Conservation (phyloP, 108 stramenopile genomes). For the Nitzschia sp. region DNA sequence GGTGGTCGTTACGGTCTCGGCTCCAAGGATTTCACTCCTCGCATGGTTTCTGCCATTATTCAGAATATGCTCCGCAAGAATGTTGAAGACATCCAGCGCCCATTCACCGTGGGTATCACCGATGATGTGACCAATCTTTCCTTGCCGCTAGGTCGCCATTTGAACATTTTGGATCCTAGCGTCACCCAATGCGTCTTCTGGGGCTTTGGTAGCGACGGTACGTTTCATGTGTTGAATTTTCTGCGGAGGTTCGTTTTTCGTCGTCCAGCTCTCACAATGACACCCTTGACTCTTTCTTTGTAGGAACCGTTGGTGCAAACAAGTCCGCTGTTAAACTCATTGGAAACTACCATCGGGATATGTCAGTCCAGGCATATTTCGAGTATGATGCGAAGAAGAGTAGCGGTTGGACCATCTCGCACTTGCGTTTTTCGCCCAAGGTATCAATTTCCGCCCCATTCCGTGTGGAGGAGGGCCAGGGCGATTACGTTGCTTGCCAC, state of each 20-base stretch:
- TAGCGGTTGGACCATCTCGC: slow-evolving; percentile 60
- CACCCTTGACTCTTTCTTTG: no score
- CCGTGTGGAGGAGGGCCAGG: slow-evolving; percentile 49
- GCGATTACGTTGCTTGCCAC: slow-evolving; percentile 62
- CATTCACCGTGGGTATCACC: slow-evolving; percentile 66
- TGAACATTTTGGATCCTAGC: slow-evolving; percentile 40
- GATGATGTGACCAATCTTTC: slow-evolving; percentile 68
- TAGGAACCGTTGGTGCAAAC: slow-evolving; percentile 58
- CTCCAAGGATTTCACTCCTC: slow-evolving; percentile 63
- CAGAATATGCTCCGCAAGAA: slow-evolving; percentile 52
- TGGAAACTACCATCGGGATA: slow-evolving; percentile 49
- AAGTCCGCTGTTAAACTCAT: slow-evolving; percentile 63
- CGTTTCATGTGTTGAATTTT: background rate
- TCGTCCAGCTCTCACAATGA: background rate
- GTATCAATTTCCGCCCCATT: slow-evolving; percentile 27
- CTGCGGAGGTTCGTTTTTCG: background rate
- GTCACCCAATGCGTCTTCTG: slow-evolving; percentile 66
- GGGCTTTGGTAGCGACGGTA: slow-evolving; percentile 61
- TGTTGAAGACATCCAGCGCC: slow-evolving; percentile 42
- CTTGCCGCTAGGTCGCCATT: slow-evolving; percentile 43
- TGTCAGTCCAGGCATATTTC: slow-evolving; percentile 68
- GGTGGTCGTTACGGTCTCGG: slow-evolving; percentile 65
- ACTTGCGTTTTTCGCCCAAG: slow-evolving; percentile 46
- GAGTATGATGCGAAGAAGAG: slow-evolving; percentile 71
- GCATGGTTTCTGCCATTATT: slow-evolving; percentile 59